Percentiles rank a stretch among this genome's conserved stretches.
Evolutionary conservation across 306 rosid genomes (phyloP).

Genomic region (Elaeagnus macrophylla): DNA sequence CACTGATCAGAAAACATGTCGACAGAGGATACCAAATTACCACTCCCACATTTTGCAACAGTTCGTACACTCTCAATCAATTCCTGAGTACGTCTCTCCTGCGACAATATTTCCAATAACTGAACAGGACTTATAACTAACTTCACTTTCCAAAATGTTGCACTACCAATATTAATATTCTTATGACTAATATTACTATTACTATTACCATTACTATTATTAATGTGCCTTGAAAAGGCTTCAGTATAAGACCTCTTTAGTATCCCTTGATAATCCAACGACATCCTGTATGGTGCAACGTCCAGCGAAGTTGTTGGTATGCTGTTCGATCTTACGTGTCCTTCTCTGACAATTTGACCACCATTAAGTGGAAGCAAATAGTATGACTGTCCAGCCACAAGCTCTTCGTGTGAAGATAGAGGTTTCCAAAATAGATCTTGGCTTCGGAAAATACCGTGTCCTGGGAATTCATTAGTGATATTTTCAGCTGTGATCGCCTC

Average conservation of each 20-base stretch:
- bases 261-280: constrained; percentile 45
- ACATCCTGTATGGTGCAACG: constrained; percentile 57
- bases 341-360: constrained; percentile 32
- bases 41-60: constrained; percentile 64
- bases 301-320: constrained; percentile 25
- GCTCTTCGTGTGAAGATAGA: constrained; percentile 36
- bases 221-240: constrained; percentile 30
- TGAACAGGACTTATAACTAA: constrained; percentile 60
- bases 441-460: constrained; percentile 57
- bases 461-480: constrained; percentile 62
- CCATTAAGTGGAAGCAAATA: constrained; percentile 49
- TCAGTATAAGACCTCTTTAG: constrained; percentile 48
- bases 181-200: neutral
- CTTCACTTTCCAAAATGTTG: constrained; percentile 82
- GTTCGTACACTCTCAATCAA: constrained; percentile 65
- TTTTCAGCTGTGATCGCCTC: constrained; percentile 44
- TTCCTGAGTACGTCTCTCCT: constrained; percentile 56
- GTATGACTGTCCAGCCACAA: constrained; percentile 55
- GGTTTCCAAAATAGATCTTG: constrained; percentile 81
- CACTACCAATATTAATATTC: constrained; percentile 1
- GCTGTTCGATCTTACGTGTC: constrained; percentile 67
- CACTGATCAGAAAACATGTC: constrained; percentile 57
- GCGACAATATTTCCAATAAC: constrained; percentile 59
- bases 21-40: constrained; percentile 23
- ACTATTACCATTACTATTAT: neutral